Base-by-base conservation (phyloP, 2,329 filamentous ascomycete species). In the Sarocladium oryzae region DNA sequence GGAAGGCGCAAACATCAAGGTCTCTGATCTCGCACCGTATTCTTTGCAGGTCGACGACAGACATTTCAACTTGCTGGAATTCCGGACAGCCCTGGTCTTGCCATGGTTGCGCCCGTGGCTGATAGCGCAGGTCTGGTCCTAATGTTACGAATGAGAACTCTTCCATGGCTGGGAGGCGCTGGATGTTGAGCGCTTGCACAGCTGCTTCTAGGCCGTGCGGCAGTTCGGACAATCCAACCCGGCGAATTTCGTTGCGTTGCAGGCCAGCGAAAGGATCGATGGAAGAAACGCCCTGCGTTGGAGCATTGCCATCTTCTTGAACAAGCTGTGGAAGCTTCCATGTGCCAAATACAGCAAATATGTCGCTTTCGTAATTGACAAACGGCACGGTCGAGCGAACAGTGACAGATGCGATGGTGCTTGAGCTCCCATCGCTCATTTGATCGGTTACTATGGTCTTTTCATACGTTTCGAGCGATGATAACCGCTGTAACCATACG, bases 351-450 rank as follows among this genome's bases (percentile, higher is more conserved):
- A 43, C 40, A 28, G 40, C 23, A 28, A 43, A 26, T 26, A 28
- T 43, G 23, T 43, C 40, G 40, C 21, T 43, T 15, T 43, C 40
- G 23, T 43, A 43, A 16, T 26, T 43, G 40, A 43, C 26, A 23
- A 43, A 43, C 11, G 40, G 40, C 7, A n/a, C n/a, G 5, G 3
- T 15, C 9, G 21, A 43, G 15, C 40, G 40, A 20, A 43, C 40
- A 16, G n/a, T 28, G 40, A 26, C 21, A 43, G 21, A 8, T n/a
- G 5, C 11, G 20, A 8, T 13, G 6, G 40, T 16, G 23, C 15
- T 3, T 4, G 9, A 15, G 11, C 7, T 15, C 16, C 23, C 40
- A 8, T 16, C 40, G 8, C 23, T 11, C 16, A 7, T 20, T 4
- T 15, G 21, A 10, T 11, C 3, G 3, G 11, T 20, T 6, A 43